phyloP scores from a whole-genome alignment of 129 eudicot species.

The Centrapalus pauciflorus region DNA sequence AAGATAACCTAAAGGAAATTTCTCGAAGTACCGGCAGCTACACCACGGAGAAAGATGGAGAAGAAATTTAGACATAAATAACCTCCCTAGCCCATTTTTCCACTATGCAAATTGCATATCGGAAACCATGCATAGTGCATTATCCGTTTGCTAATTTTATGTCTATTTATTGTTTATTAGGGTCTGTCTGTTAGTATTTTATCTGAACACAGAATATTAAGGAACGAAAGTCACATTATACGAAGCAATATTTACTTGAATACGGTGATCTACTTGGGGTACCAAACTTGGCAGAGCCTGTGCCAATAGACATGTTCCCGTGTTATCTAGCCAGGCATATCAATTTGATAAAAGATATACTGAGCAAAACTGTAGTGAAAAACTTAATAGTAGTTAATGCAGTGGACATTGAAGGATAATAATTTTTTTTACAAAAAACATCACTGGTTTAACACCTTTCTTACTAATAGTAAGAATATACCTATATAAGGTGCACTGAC shows the following conservation, averaged over 20 bases:
- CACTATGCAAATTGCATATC: neutral
- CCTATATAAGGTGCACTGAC: neutral
- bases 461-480: neutral
- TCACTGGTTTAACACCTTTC: neutral
- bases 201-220: neutral
- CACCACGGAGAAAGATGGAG: neutral
- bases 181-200: neutral
- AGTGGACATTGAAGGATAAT: neutral
- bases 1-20: neutral
- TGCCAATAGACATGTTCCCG: neutral
- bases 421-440: no score
- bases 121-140: neutral
- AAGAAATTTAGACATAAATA: neutral
- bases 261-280: neutral
- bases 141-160: neutral
- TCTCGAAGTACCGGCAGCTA: neutral
- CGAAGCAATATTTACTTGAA: neutral
- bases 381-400: neutral
- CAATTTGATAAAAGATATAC: neutral
- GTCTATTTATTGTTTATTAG: neutral
- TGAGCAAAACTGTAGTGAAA: neutral
- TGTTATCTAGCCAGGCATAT: neutral
- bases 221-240: neutral
- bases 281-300: neutral
- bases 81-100: neutral